Percentiles rank a stretch among this genome's conserved stretches.
Conservation (phyloP, 257 asterid genomes). For the Solanum corneliomulleri region DNA sequence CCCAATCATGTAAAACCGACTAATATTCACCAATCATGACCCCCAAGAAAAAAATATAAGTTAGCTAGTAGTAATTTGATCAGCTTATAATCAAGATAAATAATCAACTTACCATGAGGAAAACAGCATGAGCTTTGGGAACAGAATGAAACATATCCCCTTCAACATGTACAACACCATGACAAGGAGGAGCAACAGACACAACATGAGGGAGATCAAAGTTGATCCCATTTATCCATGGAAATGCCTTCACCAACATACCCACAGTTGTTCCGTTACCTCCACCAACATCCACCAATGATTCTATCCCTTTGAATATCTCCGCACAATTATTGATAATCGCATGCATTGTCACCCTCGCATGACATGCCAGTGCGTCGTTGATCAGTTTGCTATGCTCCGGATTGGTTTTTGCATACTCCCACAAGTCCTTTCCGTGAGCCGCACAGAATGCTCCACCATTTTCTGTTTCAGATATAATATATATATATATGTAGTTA, state of each 20-base stretch:
- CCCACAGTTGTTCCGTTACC: constrained; percentile 52
- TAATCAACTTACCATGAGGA: constrained; percentile 33
- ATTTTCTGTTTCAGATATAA: neutral
- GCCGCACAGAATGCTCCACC: constrained; percentile 24
- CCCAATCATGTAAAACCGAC: constrained; percentile 74
- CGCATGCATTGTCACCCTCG: constrained; percentile 13
- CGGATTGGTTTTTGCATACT: constrained; percentile 15
- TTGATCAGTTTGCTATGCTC: constrained; percentile 35
- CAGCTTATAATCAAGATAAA: no score
- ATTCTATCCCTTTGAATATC: constrained; percentile 29
- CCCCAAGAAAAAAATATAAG: neutral
- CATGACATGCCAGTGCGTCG: constrained; percentile 41
- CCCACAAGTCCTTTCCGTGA: constrained; percentile 42
- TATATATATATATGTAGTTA: no score
- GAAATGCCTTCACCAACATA: constrained; percentile 29
- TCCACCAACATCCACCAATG: constrained; percentile 72
- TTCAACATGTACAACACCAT: constrained; percentile 38
- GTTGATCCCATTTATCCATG: constrained; percentile 50
- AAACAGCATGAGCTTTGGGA: constrained; percentile 56
- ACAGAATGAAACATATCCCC: constrained; percentile 53
- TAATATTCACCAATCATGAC: neutral
- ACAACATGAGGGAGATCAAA: constrained; percentile 57
- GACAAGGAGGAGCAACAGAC: constrained; percentile 11
- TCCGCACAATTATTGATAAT: constrained; percentile 19
- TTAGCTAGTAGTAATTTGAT: no score